Evolutionary conservation across 352 stramenopile species (phyloP).

Genomic region (Globisporangium acanthophoron): DNA sequence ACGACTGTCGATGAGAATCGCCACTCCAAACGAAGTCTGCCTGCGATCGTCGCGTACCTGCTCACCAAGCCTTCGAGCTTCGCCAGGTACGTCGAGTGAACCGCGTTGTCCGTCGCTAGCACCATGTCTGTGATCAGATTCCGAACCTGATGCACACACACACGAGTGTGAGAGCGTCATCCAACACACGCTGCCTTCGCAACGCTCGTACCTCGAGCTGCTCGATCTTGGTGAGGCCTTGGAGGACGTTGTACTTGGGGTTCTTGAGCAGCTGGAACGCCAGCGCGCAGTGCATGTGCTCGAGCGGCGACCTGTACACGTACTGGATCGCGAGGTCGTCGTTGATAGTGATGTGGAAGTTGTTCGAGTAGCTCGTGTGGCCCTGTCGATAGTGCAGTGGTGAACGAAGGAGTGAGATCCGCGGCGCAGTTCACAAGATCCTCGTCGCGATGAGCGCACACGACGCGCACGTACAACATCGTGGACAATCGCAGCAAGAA

Average conservation of each 20-base stretch:
- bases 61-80: slow-evolving; percentile 73
- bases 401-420: neutral
- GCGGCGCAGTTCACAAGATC: neutral
- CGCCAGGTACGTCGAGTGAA: slow-evolving; percentile 71
- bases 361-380: slow-evolving; percentile 87
- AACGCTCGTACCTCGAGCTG: slow-evolving; percentile 51
- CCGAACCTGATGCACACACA: slow-evolving; percentile 29
- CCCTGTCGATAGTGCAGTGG: slow-evolving; percentile 21
- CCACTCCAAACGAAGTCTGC: neutral
- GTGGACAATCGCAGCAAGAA: slow-evolving; percentile 79
- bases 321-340: slow-evolving; percentile 79
- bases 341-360: slow-evolving; percentile 82
- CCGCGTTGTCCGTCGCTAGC: slow-evolving; percentile 84
- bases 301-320: slow-evolving; percentile 74
- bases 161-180: neutral
- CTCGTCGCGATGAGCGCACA: neutral
- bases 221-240: slow-evolving; percentile 66
- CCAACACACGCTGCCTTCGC: neutral
- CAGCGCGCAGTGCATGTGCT: slow-evolving; percentile 85
- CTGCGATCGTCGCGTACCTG: slow-evolving; percentile 18
- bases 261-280: slow-evolving; percentile 76
- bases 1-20: neutral
- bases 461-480: slow-evolving; percentile 44
- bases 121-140: slow-evolving; percentile 84
- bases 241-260: slow-evolving; percentile 63